phyloP scores from a whole-genome alignment of 805 yeast genomes.

The Wickerhamomyces chambardii region DNA sequence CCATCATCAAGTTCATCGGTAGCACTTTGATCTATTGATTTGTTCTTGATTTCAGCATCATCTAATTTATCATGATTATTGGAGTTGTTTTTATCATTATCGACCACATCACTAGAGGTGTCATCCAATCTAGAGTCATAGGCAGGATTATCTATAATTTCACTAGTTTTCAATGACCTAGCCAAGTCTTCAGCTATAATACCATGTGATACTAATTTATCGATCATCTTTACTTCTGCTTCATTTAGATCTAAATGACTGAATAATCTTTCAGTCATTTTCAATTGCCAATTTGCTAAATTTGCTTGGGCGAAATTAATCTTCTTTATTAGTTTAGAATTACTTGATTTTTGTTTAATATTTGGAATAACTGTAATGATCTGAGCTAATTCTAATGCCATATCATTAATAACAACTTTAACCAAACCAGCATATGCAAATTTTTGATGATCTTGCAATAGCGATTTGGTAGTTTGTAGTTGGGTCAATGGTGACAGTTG shows the following conservation, averaged over 20 bases:
- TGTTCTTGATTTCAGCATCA: constrained; percentile 1
- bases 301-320: constrained; percentile 65
- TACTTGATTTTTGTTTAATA: constrained; percentile 30
- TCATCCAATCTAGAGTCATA: constrained; percentile 13
- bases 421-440: constrained; percentile 88
- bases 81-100: constrained; percentile 6
- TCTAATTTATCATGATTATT: constrained; percentile 1
- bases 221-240: constrained; percentile 85
- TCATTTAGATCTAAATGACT: constrained; percentile 69
- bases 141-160: constrained; percentile 42
- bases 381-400: constrained; percentile 74
- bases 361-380: constrained; percentile 41
- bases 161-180: constrained; percentile 44
- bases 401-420: constrained; percentile 63
- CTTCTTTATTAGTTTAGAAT: constrained; percentile 41
- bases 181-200: constrained; percentile 66
- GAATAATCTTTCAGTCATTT: constrained; percentile 61
- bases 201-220: constrained; percentile 77
- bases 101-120: constrained; percentile 4
- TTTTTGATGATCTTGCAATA: constrained; percentile 77
- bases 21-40: no score
- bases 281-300: constrained; percentile 78
- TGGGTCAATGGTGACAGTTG: constrained; percentile 48
- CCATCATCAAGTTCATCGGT: no score
- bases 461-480: constrained; percentile 67